A percentile compares a stretch with the other conserved stretches of the same genome.
phyloP scores from a whole-genome alignment of 2,329 filamentous ascomycete genomes.

The Ceratocystis diversiconidia region DNA sequence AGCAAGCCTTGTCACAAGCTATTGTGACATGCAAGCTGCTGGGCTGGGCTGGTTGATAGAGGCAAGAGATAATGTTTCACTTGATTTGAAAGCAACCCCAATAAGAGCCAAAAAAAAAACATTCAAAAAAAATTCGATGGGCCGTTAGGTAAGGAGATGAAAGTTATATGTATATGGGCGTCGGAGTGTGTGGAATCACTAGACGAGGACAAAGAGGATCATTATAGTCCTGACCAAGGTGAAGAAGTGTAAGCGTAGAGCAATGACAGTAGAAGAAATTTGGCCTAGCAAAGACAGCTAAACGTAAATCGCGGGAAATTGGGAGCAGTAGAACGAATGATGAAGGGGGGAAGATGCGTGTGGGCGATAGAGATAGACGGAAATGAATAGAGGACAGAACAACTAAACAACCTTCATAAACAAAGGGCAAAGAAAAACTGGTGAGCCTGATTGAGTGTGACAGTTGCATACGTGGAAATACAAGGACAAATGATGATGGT shows the following conservation, averaged over 20 bases:
- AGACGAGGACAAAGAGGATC: constrained; percentile 8
- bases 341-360: no score
- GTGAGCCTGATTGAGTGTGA: background rate
- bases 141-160: no score
- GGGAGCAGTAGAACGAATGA: background rate
- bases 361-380: background rate
- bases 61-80: background rate
- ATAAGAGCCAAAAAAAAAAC: background rate
- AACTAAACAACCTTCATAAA: background rate
- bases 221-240: constrained; percentile 4
- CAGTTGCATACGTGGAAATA: background rate
- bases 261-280: background rate
- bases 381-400: background rate
- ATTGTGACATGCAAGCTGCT: constrained; percentile 1
- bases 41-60: background rate
- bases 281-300: background rate
- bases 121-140: background rate
- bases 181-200: constrained; percentile 12
- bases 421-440: background rate
- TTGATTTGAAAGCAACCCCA: background rate
- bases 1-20: background rate
- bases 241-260: constrained; percentile 4
- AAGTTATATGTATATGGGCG: background rate
- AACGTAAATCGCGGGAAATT: background rate
- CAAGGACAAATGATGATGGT: no score